These are phyloP conservation scores for Knoxdaviesia proteae DNA, from an alignment of 2,329 filamentous ascomycete species.

Conservation along the genomic window DNA sequence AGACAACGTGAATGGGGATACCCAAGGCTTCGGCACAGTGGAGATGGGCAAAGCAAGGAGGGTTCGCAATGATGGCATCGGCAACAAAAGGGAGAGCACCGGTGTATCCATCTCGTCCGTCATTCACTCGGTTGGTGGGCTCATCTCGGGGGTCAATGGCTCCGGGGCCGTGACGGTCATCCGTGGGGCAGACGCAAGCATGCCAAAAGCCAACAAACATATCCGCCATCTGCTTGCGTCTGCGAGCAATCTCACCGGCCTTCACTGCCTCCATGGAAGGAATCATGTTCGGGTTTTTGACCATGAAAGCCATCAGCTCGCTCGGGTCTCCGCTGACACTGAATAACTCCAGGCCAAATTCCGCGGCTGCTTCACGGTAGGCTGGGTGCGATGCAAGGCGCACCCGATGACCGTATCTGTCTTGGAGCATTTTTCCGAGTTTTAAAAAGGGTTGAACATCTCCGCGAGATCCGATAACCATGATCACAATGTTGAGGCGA, in stretches of 20 bases:
- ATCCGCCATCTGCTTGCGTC: conserved; percentile 50
- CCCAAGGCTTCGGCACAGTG: conserved; percentile 64
- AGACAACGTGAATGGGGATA: conserved; percentile 67
- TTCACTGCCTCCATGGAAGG: conserved; percentile 52
- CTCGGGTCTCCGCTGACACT: conserved; percentile 59
- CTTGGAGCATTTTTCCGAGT: conserved; percentile 50
- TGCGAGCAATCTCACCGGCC: conserved; percentile 48
- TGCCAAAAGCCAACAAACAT: conserved; percentile 76
- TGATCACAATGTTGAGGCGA: conserved; percentile 55
- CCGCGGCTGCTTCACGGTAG: conserved; percentile 57
- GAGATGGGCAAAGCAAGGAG: conserved; percentile 56
- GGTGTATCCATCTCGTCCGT: no score
- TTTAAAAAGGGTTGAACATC: conserved; percentile 66
- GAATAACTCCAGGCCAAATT: conserved; percentile 60
- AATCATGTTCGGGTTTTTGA: conserved; percentile 63
- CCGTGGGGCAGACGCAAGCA: conserved; percentile 52
- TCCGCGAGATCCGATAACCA: conserved; percentile 63
- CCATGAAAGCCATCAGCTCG: conserved; percentile 76
- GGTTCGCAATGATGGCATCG: conserved; percentile 72
- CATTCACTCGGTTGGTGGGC: no score
- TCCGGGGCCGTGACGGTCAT: conserved; percentile 20
- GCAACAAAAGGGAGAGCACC: conserved; percentile 33
- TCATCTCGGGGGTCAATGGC: conserved; percentile 14
- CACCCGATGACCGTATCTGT: conserved; percentile 53
- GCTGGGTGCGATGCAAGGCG: conserved; percentile 61